Evolutionary conservation across 768 basidiomycete genomes (phyloP), one percentile per base, ranked within the genome.

Genomic region (Macrolepiota albuminosa): DNA sequence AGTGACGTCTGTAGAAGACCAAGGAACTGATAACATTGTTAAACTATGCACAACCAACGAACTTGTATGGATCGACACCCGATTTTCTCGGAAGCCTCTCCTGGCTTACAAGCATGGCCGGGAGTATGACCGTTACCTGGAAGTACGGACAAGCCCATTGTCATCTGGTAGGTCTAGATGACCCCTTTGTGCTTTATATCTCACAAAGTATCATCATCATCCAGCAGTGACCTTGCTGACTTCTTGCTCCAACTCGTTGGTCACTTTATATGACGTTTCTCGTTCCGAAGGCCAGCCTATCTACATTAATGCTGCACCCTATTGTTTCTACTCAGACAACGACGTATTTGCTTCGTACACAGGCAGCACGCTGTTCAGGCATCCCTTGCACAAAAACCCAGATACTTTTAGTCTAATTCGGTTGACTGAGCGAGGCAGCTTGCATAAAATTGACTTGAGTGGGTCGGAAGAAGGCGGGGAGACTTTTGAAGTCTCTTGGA

Each of bases 31-130:
- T 59, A 67, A 80, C 48, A 69, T 86, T 42, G 66, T 86, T 34
- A 79, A 81, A 3, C 63, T 89, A 3, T 80, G 78, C 34, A 84
- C 89, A 1, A 92, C 88, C 1, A 75, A 73, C 1, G 78, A 87
- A 48, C 64, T 92, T 16, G 63, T 86, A 14, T 93, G 91, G 90
- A 68, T 92, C 33, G 91, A 93, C 66, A 73, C 77, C 33, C 81
- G 90, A 36, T 81, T 78, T 64, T 71, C 79, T n/a, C 68, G 68
- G 26, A 82, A 73, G 60, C 87, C 89, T 6, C 66, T 92, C 4
- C 63, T 93, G 9, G 82, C 80, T 4, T 81, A 81, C 63, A 82
- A 78, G 56, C 91, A 93, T 69, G 73, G 78, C 51, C 77, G 89
- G 21, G 74, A 78, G 40, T 78, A 73, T 51, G 90, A 93, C 67